Base-by-base conservation (phyloP, 2,329 filamentous ascomycete species). In the Aspergillus clavatus region DNA sequence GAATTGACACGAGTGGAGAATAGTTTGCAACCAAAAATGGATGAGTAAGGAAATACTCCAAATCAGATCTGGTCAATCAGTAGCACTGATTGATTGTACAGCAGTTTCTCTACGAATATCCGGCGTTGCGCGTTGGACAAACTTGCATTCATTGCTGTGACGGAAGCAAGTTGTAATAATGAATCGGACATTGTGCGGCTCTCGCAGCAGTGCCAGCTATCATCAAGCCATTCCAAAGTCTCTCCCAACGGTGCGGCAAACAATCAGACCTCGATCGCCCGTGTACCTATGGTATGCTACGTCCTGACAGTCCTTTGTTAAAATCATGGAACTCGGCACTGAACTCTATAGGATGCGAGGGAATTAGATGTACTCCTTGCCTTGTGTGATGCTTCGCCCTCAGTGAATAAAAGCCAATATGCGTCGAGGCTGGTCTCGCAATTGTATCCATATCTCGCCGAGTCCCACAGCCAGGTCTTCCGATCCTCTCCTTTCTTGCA, bases 321-420 rank as follows among this genome's bases (percentile, higher is more conserved):
- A 12, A 8, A 8, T n/a, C 21, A 39, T 46, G 27, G 8, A 19
- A 16, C 18, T 42, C 21, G 43, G 39, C 33, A 46, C 55, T 68
- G 42, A 66, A 48, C 37, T 42, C 18, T 18, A 38, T 49, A 94
- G 89, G 87, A 84, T 42, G 82, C 90, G 43, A 84, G 87, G 59
- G 94, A 98, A 74, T 84, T 95, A 56, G 91, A 98, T 67, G 87
- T 95, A 42, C 78, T 98, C 21, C 72, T 97, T 21, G 89, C 93
- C 35, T 77, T 98, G 21, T 97, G 91, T 74, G 91, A 90, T 70
- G 88, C 91, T 42, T 88, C 90, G 3, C 85, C 89, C 3, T 78
- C 82, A 19, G 77, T 97, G 21, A 77, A 83, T 42, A 83, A 81
- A 37, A 68, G 73, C 33, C 81, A 87, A 49, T 85, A 86, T 61